phyloP scores from a whole-genome alignment of 345 rosid genomes.

The Salix koriyanagi region DNA sequence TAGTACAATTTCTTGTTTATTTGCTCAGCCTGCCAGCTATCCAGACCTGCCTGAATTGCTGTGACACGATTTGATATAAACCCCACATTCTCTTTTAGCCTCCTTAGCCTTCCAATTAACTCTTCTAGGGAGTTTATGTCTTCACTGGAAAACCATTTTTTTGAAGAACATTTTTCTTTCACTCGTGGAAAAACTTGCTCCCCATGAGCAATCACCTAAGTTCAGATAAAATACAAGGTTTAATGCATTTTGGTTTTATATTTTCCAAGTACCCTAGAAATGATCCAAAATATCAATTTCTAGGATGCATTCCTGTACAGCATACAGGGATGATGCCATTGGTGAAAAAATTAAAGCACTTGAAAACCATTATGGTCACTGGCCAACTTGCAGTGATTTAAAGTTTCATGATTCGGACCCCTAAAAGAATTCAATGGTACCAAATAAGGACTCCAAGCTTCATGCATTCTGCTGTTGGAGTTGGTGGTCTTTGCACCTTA shows the following conservation, averaged over 20 bases:
- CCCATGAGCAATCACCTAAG: conserved; percentile 85
- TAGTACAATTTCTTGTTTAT: conserved; percentile 88
- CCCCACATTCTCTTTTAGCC: conserved; percentile 88
- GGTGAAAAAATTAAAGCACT: neutral
- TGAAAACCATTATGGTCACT: neutral
- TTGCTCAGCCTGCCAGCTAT: conserved; percentile 96
- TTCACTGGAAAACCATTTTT: conserved; percentile 65
- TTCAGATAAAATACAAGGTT: conserved; percentile 9
- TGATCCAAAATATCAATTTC: neutral
- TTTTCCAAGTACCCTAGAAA: neutral
- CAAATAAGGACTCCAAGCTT: neutral
- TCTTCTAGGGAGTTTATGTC: conserved; percentile 71
- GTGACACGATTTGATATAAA: conserved; percentile 91
- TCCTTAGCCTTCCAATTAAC: conserved; percentile 69
- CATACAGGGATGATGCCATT: neutral
- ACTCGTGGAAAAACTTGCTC: conserved; percentile 95
- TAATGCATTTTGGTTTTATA: neutral
- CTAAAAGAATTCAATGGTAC: neutral
- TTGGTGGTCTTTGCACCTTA: neutral
- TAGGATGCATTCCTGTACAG: neutral
- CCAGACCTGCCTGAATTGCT: conserved; percentile 84
- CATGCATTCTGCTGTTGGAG: neutral
- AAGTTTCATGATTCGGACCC: neutral
- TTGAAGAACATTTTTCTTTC: conserved; percentile 70
- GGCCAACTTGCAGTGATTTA: neutral